phyloP scores from a whole-genome alignment of 2,329 filamentous ascomycete species.

The Aspergillus floridensis region DNA sequence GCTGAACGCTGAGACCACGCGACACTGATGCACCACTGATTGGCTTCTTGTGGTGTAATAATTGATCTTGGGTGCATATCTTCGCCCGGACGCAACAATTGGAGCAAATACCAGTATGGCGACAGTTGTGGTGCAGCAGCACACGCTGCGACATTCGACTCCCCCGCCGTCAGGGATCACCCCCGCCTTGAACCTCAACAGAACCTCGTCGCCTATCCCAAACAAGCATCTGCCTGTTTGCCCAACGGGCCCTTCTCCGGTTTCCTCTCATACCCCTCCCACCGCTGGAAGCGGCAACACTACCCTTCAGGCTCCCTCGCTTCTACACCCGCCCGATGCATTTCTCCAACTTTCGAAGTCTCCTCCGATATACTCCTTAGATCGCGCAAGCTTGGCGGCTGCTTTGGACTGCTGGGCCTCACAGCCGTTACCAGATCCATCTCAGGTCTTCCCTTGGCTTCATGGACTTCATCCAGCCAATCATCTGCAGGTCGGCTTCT shows the following conservation, averaged over 20 bases:
- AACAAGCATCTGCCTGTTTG: constrained; percentile 92
- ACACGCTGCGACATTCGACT: constrained; percentile 48
- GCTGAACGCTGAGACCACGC: not conserved
- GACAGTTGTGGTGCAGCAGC: constrained; percentile 49
- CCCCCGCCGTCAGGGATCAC: constrained; percentile 46
- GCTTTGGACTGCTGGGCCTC: constrained; percentile 74
- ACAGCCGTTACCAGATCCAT: constrained; percentile 78
- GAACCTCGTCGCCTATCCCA: constrained; percentile 64
- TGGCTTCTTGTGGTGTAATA: constrained; percentile 1
- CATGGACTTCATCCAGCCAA: constrained; percentile 90
- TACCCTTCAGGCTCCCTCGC: constrained; percentile 60
- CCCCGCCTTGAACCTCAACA: constrained; percentile 57
- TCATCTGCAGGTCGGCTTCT: constrained; percentile 84
- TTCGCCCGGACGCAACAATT: not conserved
- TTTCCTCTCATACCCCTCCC: constrained; percentile 64
- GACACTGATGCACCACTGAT: constrained; percentile 18
- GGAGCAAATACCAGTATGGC: constrained; percentile 36
- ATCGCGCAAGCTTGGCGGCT: constrained; percentile 63
- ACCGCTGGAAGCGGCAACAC: constrained; percentile 58
- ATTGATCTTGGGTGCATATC: constrained; percentile 2
- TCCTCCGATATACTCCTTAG: constrained; percentile 69
- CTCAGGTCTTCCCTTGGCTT: constrained; percentile 92
- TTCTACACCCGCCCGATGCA: constrained; percentile 70
- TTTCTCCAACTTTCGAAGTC: constrained; percentile 57
- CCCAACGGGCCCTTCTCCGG: constrained; percentile 69